Base-by-base conservation (phyloP, 768 basidiomycete species). In the Punctularia strigosozonata region DNA sequence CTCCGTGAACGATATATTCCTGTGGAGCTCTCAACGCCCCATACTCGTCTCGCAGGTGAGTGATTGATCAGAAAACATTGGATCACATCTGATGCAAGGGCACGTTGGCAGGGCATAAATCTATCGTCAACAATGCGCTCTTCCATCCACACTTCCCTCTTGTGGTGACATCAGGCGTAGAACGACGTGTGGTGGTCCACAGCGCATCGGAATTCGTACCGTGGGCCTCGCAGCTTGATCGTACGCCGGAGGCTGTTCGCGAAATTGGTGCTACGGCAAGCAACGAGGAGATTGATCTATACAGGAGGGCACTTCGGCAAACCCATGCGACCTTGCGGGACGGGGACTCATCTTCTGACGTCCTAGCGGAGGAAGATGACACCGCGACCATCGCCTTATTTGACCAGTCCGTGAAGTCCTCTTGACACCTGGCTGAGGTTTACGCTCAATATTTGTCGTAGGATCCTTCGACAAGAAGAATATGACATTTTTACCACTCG, bases 91-190 rank as follows among this genome's bases (percentile, higher is more conserved):
- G 25, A 28, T 26, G 10, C 30, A 28, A 31, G 18, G 42, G 33
- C 30, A 8, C 33, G 20, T 31, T 36, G 7, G 35, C 39, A 77
- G 81, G 83, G 4, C 84, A 88, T 52, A 60, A 69, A 28, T 85
- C 84, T 2, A 84, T 90, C 38, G 75, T 88, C 32, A 90, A 89
- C 51, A 71, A 75, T 0, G 64, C 72, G 3, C 56, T 81, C 19
- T 73, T 86, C 41, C 87, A 89, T 51, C 86, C 87, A 2, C 63
- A 70, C 17, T 63, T 79, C 30, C 69, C 80, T 3, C 68, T 78
- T 39, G 60, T 85, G 22, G 67, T 72, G 25, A 84, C 84, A 4
- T 65, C 78, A 4, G 87, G 86, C 3, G 70, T 89, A 17, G 87
- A 90, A 54, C 73, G 72, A 19, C 65, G 73, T 43, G 66, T 86